Evolutionary conservation across 139 green algal genomes (phyloP).

Genomic region (Pleodorina starrii): DNA sequence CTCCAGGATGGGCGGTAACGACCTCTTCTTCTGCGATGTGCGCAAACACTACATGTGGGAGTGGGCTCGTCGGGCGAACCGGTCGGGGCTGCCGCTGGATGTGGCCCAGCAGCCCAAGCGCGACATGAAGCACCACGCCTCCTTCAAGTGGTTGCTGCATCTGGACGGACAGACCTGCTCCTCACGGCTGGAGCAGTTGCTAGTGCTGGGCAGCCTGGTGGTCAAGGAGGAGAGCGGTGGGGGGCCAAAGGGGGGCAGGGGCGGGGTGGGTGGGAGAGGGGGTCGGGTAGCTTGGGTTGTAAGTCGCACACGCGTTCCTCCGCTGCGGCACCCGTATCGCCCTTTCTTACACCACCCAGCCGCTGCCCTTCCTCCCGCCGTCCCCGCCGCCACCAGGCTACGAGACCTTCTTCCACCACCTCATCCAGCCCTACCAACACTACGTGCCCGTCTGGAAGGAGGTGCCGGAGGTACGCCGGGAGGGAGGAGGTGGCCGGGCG

Average conservation of each 20-base stretch:
- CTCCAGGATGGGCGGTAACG: not conserved
- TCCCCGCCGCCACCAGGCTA: conserved; percentile 41
- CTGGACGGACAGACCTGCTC: conserved; percentile 56
- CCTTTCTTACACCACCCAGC: not conserved
- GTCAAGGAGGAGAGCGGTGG: conserved; percentile 57
- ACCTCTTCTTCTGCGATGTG: conserved; percentile 35
- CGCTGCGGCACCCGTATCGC: not conserved
- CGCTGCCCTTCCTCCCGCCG: not conserved
- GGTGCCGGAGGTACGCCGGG: not conserved
- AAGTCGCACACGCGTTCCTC: not conserved
- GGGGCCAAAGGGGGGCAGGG: not conserved
- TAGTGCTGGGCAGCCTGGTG: conserved; percentile 51
- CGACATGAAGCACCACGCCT: conserved; percentile 49
- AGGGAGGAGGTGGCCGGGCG: too few relatives aligned
- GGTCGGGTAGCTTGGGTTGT: not conserved
- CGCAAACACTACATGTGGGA: conserved; percentile 48
- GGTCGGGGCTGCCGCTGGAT: conserved; percentile 11
- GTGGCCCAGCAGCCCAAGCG: conserved; percentile 49
- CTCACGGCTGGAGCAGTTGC: conserved; percentile 56
- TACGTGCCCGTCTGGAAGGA: conserved; percentile 57
- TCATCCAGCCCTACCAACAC: conserved; percentile 59
- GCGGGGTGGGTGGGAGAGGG: not conserved
- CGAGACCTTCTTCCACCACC: conserved; percentile 62
- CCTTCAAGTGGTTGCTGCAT: conserved; percentile 54
- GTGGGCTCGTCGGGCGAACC: not conserved